A percentile compares a stretch with the other conserved stretches of the same genome.
Conservation (phyloP, 345 rosid species). For the Clausena lansium region DNA sequence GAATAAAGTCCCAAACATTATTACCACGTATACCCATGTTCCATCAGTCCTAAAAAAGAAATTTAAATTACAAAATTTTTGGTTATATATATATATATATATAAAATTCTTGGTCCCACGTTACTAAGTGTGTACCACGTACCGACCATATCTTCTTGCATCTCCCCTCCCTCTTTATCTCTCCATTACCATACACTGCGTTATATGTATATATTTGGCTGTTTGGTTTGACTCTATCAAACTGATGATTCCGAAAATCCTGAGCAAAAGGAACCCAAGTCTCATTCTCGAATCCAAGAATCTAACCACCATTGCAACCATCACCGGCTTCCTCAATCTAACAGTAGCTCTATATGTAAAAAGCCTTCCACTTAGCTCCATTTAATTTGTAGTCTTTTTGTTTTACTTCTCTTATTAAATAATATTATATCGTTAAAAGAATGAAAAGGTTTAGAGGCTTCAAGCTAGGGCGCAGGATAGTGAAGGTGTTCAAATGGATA, state of each 20-base stretch:
- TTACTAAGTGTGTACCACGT: constrained; percentile 1
- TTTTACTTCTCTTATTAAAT: not conserved
- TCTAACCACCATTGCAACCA: not conserved
- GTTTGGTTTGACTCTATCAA: no score
- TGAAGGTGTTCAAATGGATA: constrained; percentile 44
- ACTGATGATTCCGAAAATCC: not conserved
- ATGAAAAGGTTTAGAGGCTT: constrained; percentile 56
- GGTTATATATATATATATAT: not conserved
- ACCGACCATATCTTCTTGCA: constrained; percentile 12
- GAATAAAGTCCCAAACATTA: not conserved
- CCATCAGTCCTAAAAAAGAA: not conserved
- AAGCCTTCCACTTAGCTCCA: not conserved
- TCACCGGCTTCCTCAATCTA: not conserved
- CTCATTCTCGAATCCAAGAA: not conserved
- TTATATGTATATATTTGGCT: no score
- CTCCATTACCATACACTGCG: not conserved
- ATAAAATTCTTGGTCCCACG: not conserved
- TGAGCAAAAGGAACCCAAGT: not conserved
- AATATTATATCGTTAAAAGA: not conserved
- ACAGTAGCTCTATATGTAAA: not conserved
- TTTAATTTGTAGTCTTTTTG: not conserved
- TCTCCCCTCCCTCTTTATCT: not conserved
- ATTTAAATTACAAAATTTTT: not conserved
- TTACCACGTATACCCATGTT: not conserved
- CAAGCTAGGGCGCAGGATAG: constrained; percentile 46